These are phyloP conservation scores for Alternaria consortialis DNA, from an alignment of 2,329 filamentous ascomycete genomes.

Conservation along the genomic window DNA sequence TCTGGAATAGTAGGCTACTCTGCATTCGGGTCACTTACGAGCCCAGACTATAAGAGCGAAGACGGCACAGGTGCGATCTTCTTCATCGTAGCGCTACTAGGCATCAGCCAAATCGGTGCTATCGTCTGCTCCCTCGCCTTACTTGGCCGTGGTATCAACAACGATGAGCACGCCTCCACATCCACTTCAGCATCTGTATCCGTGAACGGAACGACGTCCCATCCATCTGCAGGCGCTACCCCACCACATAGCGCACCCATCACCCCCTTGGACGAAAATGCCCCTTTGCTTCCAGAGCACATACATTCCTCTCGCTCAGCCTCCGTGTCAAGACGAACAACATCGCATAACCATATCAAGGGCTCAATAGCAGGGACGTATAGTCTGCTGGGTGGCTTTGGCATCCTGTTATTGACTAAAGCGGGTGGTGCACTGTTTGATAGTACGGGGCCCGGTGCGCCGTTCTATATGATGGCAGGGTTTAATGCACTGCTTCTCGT, in stretches of 20 bases:
- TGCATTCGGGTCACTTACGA: slow-evolving; percentile 77
- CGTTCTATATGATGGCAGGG: slow-evolving; percentile 91
- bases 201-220: slow-evolving; percentile 26
- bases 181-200: slow-evolving; percentile 8
- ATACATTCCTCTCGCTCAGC: slow-evolving; percentile 10
- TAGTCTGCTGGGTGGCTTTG: slow-evolving; percentile 86
- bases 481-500: slow-evolving; percentile 82
- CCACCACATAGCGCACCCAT: slow-evolving; percentile 42
- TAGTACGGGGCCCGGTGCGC: slow-evolving; percentile 73
- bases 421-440: slow-evolving; percentile 89
- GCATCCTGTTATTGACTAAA: slow-evolving; percentile 91
- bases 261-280: slow-evolving; percentile 41
- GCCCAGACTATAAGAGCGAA: slow-evolving; percentile 76
- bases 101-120: slow-evolving; percentile 92
- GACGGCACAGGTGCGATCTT: slow-evolving; percentile 76
- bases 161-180: slow-evolving; percentile 45
- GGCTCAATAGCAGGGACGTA: slow-evolving; percentile 96
- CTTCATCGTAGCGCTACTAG: slow-evolving; percentile 79
- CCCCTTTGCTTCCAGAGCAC: slow-evolving; percentile 35
- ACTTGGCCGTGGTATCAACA: slow-evolving; percentile 80
- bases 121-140: slow-evolving; percentile 96
- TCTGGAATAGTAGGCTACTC: slow-evolving; percentile 82
- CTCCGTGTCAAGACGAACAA: background rate
- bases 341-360: slow-evolving; percentile 70
- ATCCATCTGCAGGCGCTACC: slow-evolving; percentile 47